Evolutionary conservation across 352 stramenopile species (phyloP).

Genomic region (Globisporangium rhizosaccharum): DNA sequence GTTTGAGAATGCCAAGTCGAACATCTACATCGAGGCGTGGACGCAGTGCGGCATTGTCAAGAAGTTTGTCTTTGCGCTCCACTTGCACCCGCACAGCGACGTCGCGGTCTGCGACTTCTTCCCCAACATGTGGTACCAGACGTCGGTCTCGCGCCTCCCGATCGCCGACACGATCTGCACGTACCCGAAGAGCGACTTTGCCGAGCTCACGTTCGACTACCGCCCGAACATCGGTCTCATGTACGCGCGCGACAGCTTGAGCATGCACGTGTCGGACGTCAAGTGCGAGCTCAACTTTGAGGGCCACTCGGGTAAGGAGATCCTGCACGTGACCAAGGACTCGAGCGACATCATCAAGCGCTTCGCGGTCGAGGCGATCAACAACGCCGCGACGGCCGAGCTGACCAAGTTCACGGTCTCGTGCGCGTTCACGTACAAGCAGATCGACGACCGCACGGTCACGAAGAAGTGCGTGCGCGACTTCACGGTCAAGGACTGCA

Average conservation of each 20-base stretch:
- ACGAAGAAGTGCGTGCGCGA: constrained; percentile 30
- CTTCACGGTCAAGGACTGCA: constrained; percentile 61
- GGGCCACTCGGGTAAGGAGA: constrained; percentile 19
- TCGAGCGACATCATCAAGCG: constrained; percentile 43
- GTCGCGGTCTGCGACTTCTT: constrained; percentile 50
- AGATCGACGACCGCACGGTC: constrained; percentile 15
- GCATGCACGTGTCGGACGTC: constrained; percentile 38
- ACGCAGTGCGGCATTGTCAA: constrained; percentile 46
- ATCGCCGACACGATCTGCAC: constrained; percentile 34
- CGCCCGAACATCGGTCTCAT: constrained; percentile 37
- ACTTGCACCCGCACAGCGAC: constrained; percentile 42
- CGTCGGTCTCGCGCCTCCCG: constrained; percentile 26
- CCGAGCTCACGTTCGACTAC: constrained; percentile 61
- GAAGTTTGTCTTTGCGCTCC: constrained; percentile 40
- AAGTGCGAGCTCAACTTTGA: constrained; percentile 31
- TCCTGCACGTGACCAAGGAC: constrained; percentile 27
- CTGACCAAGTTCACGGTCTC: constrained; percentile 37
- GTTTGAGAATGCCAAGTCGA: constrained; percentile 36
- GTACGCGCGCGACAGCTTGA: constrained; percentile 27
- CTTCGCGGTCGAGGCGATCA: constrained; percentile 50
- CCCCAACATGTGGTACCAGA: constrained; percentile 67
- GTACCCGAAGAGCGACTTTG: constrained; percentile 56
- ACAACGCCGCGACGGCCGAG: constrained; percentile 27
- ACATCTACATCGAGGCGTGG: constrained; percentile 55
- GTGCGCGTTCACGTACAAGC: constrained; percentile 54